Evolutionary conservation across 1,284 basidiomycete species (phyloP).

Genomic region (Ceratobasidium sp.): DNA sequence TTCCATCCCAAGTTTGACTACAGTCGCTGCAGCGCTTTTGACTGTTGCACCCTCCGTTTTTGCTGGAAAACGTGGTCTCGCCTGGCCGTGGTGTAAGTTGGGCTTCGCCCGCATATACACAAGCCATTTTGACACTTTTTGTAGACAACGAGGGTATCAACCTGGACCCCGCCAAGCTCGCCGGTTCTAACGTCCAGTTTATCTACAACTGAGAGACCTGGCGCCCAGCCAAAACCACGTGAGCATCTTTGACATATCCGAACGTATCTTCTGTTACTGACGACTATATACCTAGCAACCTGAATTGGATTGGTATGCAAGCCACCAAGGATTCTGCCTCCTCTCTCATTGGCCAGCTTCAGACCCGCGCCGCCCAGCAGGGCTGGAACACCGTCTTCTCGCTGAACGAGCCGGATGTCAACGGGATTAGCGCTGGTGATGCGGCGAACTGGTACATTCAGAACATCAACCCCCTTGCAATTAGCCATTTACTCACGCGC

Average conservation of each 20-base stretch:
- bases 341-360: constrained; percentile 34
- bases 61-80: constrained; percentile 31
- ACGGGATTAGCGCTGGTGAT: background rate
- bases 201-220: constrained; percentile 43
- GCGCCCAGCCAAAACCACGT: constrained; percentile 31
- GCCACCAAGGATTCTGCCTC: constrained; percentile 38
- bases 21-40: constrained; percentile 17
- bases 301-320: constrained; percentile 43
- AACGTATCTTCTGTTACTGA: background rate
- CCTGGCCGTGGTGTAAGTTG: constrained; percentile 42
- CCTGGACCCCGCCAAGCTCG: background rate
- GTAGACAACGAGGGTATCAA: constrained; percentile 32
- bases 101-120: background rate
- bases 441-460: constrained; percentile 44
- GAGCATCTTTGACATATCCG: background rate
- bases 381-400: constrained; percentile 44
- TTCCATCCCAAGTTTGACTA: background rate
- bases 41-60: background rate
- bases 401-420: constrained; percentile 45
- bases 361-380: constrained; percentile 39
- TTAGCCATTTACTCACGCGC: background rate
- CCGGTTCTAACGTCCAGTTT: background rate
- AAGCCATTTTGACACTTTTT: no score
- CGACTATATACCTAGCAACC: constrained; percentile 8
- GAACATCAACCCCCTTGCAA: constrained; percentile 37